Base-by-base conservation (phyloP, 257 asterid genomes). In the Dorcoceras hygrometricum region DNA sequence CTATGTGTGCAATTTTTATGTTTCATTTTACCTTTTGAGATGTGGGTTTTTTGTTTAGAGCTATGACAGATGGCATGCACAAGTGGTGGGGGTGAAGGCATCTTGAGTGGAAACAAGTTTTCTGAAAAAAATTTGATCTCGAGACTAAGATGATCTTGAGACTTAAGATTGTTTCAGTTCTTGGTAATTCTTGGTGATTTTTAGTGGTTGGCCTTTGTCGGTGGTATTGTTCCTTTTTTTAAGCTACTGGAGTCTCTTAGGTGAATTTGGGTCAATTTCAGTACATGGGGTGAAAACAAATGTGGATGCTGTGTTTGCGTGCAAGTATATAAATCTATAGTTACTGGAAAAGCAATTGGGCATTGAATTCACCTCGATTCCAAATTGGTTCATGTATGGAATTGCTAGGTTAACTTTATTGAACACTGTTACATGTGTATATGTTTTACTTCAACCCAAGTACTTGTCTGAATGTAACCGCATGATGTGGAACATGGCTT, bases 71-170 rank as follows among this genome's bases (percentile, higher is more conserved):
- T 32, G 57, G 57, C 58, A n/a, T 23, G 76, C 68, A 60, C 56
- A 56, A 53, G 71, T 26, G 53, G 55, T 43, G 23, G 32, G 54
- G 63, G 8, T 69, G 65, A 16, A 34, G 76, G 67, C 57, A 32
- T 22, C 65, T 48, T 50, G 39, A 55, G 51, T 19, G 59, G 34
- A 74, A 43, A 43, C 51, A 12, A 2, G 51, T 43, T 43, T 43
- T 12, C 51, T 67, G 59, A 43, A 70, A 53, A 56, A 27, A 14
- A 23, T 23, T 75, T 32, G 4, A 22, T 23, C 7, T 56, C 65
- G 24, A 74, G 67, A 63, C 57, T 20, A 57, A 63, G n/a, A n/a
- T 48, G 67, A 61, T 78, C 67, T 58, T 70, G 66, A 34, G 67
- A 56, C 39, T 56, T 50, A 39, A n/a, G n/a, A n/a, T n/a, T n/a